A percentile compares a stretch with the other conserved stretches of the same genome.
Conservation (phyloP, 306 rosid genomes). For the Begonia loranthoides region DNA sequence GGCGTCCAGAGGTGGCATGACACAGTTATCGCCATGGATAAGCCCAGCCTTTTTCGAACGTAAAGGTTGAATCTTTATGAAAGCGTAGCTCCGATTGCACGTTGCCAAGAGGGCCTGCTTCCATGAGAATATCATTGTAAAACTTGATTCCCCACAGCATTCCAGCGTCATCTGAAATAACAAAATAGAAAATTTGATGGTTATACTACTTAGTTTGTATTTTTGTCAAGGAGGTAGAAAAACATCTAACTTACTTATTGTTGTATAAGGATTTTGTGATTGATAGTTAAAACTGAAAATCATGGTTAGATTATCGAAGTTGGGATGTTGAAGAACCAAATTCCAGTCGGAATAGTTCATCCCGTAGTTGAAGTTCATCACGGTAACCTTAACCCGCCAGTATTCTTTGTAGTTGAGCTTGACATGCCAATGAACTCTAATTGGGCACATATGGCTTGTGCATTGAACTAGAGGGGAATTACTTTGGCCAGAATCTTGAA, state of each 20-base stretch:
- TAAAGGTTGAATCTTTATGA: slow-evolving; percentile 33
- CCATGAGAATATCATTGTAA: slow-evolving; percentile 38
- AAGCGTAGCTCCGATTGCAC: slow-evolving; percentile 49
- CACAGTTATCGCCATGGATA: slow-evolving; percentile 54
- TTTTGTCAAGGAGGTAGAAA: slow-evolving; percentile 13
- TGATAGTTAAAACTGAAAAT: slow-evolving; percentile 48
- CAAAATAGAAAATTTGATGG: too few relatives aligned
- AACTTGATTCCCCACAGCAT: slow-evolving; percentile 50
- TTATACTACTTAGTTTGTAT: too few relatives aligned
- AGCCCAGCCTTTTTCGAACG: slow-evolving; percentile 53
- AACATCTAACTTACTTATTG: slow-evolving; percentile 29
- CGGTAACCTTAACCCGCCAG: slow-evolving; percentile 51
- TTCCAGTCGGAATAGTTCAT: slow-evolving; percentile 55
- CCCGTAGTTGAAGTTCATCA: slow-evolving; percentile 44
- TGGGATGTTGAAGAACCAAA: slow-evolving; percentile 46
- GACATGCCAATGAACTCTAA: slow-evolving; percentile 50
- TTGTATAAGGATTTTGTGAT: slow-evolving; percentile 27
- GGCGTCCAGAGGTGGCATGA: slow-evolving; percentile 58
- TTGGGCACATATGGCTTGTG: slow-evolving; percentile 53
- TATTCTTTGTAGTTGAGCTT: slow-evolving; percentile 47
- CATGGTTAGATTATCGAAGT: slow-evolving; percentile 39
- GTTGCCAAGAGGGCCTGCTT: slow-evolving; percentile 38
- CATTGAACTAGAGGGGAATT: slow-evolving; percentile 38
- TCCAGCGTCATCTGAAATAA: slow-evolving; percentile 39
- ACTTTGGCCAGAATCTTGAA: slow-evolving; percentile 14